phyloP scores from a whole-genome alignment of 495 filamentous ascomycete genomes.

The Hypomontagnella monticulosa region DNA sequence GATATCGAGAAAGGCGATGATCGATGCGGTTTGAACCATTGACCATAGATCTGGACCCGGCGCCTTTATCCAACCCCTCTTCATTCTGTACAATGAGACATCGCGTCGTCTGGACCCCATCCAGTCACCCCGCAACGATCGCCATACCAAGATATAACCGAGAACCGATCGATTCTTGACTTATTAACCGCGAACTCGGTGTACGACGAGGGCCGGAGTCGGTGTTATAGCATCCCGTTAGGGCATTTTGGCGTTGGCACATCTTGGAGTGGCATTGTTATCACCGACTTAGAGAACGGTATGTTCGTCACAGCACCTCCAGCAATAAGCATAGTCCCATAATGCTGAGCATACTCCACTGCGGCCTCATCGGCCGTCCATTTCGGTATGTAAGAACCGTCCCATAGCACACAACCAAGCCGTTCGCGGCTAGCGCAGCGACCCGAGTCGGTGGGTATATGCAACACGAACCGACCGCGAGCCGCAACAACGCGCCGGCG shows the following conservation, averaged over 20 bases:
- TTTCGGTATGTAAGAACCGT: slow-evolving; percentile 24
- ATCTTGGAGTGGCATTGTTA: neutral
- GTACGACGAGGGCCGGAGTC: too few relatives aligned
- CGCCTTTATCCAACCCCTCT: too few relatives aligned
- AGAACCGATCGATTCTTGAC: too few relatives aligned
- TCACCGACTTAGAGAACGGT: too few relatives aligned
- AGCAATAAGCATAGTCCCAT: slow-evolving; percentile 12
- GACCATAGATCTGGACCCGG: too few relatives aligned
- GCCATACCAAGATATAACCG: neutral
- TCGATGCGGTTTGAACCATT: neutral
- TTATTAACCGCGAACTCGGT: too few relatives aligned
- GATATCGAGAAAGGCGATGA: neutral
- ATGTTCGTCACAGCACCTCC: too few relatives aligned
- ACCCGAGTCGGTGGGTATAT: slow-evolving; percentile 31
- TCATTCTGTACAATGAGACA: too few relatives aligned
- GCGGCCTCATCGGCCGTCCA: slow-evolving; percentile 18
- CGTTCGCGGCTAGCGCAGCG: slow-evolving; percentile 20
- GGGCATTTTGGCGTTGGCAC: neutral
- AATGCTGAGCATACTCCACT: slow-evolving; percentile 26
- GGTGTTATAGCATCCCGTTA: too few relatives aligned
- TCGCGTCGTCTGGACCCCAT: too few relatives aligned
- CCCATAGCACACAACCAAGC: slow-evolving; percentile 19
- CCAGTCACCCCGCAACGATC: neutral
- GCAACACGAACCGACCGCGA: slow-evolving; percentile 27
- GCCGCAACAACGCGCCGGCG: slow-evolving; percentile 9